Percentiles rank a stretch among this genome's conserved stretches.
phyloP scores from a whole-genome alignment of 2,329 filamentous ascomycete species.

The Penicillium sp. region DNA sequence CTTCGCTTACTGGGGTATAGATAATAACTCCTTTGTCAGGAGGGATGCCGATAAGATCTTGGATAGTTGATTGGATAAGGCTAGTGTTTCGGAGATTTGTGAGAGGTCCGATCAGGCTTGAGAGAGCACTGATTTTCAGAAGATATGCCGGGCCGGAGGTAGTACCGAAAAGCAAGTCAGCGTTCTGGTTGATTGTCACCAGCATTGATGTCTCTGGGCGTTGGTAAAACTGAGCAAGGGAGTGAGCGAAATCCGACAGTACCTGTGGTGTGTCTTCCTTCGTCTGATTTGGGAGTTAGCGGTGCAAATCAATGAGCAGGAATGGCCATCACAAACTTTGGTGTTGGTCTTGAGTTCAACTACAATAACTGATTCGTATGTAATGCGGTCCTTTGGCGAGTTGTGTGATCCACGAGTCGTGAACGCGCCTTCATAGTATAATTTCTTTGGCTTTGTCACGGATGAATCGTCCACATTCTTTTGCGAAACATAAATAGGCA shows the following conservation, averaged over 20 bases:
- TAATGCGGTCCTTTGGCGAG: conserved; percentile 49
- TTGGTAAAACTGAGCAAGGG: conserved; percentile 72
- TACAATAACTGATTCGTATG: conserved; percentile 58
- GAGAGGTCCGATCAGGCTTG: conserved; percentile 65
- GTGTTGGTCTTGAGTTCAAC: conserved; percentile 65
- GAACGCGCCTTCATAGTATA: conserved; percentile 45
- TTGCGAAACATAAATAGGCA: conserved; percentile 12
- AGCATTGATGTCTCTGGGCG: conserved; percentile 71
- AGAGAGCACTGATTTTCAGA: conserved; percentile 69
- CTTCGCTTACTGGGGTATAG: conserved; percentile 68
- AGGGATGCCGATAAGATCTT: conserved; percentile 66
- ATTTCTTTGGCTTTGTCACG: conserved; percentile 33
- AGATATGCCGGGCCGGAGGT: conserved; percentile 78
- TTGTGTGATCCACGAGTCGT: conserved; percentile 36
- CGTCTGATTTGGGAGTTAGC: conserved; percentile 44
- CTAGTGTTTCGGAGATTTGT: conserved; percentile 79
- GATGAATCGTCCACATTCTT: conserved; percentile 15
- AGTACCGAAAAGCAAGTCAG: conserved; percentile 71
- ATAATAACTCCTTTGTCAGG: conserved; percentile 68
- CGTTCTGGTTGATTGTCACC: conserved; percentile 72
- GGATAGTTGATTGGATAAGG: conserved; percentile 74
- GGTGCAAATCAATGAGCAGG: background rate
- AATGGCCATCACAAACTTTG: conserved; percentile 50
- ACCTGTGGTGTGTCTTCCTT: conserved; percentile 74
- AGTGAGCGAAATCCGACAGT: conserved; percentile 69